Base-by-base conservation (phyloP, 2,329 filamentous ascomycete genomes). In the Fusarium transvaalense region DNA sequence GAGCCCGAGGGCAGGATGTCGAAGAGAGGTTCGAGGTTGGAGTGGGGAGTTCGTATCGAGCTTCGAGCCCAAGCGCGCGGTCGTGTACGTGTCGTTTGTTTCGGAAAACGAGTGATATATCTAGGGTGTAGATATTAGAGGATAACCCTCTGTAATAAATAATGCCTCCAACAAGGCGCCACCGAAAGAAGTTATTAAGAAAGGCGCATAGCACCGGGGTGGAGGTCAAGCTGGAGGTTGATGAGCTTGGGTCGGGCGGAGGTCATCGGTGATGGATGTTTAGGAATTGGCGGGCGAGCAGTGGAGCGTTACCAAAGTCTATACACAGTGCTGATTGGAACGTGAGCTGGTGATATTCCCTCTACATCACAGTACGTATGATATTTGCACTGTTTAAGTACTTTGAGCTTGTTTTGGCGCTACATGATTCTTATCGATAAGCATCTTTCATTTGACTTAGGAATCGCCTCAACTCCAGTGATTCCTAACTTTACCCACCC, bases 181-280 rank as follows among this genome's bases (percentile, higher is more conserved):
- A 43, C 53, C 58, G 41, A 47, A 61, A 53, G 56, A 57, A 56
- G 55, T n/a, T 58, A 68, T 66, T 52, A 64, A 55, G 42, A 73
- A 14, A 53, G 62, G 71, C 61, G 71, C 73, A 74, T 72, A 56
- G 68, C 73, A 75, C 63, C 59, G 56, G 57, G 45, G 55, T 35
- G 56, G 34, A 68, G 56, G 66, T 53, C 64, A 53, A 66, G 56
- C 66, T 64, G 56, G 45, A 52, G 48, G 63, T 69, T 74, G 64
- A 57, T 71, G 68, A 69, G 67, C 67, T 70, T 70, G 67, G 68
- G 61, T 71, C 51, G 60, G 69, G 71, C 27, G 69, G 71, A 72
- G 72, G 64, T 56, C 54, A 59, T 65, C 63, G 59, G 64, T 43
- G 57, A 66, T 59, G 61, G 52, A 63, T 60, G 69, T 61, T 74